Evolutionary conservation across 2,329 filamentous ascomycete species (phyloP).

Genomic region (Grosmannia penicillata): DNA sequence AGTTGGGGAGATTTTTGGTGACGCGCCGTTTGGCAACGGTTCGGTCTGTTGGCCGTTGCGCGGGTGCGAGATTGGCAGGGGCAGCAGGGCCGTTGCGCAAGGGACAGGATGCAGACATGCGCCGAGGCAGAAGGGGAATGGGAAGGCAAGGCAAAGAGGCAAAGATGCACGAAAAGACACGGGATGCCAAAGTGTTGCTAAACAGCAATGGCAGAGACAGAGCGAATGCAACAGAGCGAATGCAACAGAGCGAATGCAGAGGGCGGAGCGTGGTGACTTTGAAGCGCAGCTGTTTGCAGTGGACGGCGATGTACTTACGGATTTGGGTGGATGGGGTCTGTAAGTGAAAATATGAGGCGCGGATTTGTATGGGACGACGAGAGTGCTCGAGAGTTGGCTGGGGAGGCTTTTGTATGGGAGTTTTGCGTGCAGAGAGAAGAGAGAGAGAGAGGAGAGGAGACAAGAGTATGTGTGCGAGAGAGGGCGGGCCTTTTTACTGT

Average conservation of each 20-base stretch:
- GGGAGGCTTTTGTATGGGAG: conserved; percentile 43
- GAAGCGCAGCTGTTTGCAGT: conserved; percentile 22
- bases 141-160: neutral
- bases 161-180: neutral
- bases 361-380: conserved; percentile 33
- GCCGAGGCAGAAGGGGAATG: no score
- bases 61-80: no score
- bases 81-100: no score
- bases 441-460: conserved; percentile 35
- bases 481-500: conserved; percentile 49
- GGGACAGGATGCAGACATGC: no score
- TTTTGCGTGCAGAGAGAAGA: conserved; percentile 24
- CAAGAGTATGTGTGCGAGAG: conserved; percentile 45
- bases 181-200: neutral
- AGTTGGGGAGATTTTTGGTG: no score
- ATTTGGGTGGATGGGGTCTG: conserved; percentile 26
- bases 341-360: conserved; percentile 16
- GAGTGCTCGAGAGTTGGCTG: conserved; percentile 22
- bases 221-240: neutral
- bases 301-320: conserved; percentile 38
- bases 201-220: neutral
- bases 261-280: conserved; percentile 21
- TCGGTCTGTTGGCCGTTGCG: no score
- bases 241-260: neutral
- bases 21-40: no score